These are phyloP conservation scores for Cyberlindnera sargentensis DNA, from an alignment of 805 yeast genomes.

Conservation along the genomic window DNA sequence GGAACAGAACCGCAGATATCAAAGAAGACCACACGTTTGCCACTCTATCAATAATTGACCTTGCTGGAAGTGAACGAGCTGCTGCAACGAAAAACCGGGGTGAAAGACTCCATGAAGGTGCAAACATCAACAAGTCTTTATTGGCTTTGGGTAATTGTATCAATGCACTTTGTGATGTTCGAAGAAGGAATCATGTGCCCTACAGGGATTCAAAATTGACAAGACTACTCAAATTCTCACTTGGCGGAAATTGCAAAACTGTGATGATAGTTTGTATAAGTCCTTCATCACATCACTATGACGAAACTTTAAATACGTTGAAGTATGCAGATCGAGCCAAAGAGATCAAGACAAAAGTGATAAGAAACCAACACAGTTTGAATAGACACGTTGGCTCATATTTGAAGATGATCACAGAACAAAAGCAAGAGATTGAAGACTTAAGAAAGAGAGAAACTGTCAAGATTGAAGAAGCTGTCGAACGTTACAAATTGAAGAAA, in stretches of 20 bases:
- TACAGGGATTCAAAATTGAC: constrained; percentile 89
- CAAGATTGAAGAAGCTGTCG: constrained; percentile 32
- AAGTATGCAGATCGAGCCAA: constrained; percentile 91
- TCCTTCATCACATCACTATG: constrained; percentile 82
- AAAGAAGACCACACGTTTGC: constrained; percentile 67
- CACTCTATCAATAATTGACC: constrained; percentile 78
- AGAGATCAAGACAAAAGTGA: constrained; percentile 75
- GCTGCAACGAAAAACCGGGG: constrained; percentile 85
- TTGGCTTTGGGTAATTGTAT: constrained; percentile 91
- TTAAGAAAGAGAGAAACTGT: constrained; percentile 47
- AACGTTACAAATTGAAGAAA: constrained; percentile 28
- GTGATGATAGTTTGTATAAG: constrained; percentile 94
- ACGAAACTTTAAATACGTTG: constrained; percentile 85
- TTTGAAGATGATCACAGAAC: constrained; percentile 77
- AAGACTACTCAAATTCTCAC: constrained; percentile 74
- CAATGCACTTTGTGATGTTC: constrained; percentile 77
- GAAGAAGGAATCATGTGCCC: constrained; percentile 69
- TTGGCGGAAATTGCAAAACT: constrained; percentile 93
- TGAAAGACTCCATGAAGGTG: constrained; percentile 78
- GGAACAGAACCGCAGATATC: constrained; percentile 52
- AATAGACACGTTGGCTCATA: constrained; percentile 83
- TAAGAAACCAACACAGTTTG: constrained; percentile 65
- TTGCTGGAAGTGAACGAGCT: constrained; percentile 95
- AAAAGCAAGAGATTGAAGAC: constrained; percentile 64
- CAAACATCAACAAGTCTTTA: constrained; percentile 83